These are phyloP conservation scores for Umbellularia californica DNA, from an alignment of 164 flowering plant species.

Conservation along the genomic window DNA sequence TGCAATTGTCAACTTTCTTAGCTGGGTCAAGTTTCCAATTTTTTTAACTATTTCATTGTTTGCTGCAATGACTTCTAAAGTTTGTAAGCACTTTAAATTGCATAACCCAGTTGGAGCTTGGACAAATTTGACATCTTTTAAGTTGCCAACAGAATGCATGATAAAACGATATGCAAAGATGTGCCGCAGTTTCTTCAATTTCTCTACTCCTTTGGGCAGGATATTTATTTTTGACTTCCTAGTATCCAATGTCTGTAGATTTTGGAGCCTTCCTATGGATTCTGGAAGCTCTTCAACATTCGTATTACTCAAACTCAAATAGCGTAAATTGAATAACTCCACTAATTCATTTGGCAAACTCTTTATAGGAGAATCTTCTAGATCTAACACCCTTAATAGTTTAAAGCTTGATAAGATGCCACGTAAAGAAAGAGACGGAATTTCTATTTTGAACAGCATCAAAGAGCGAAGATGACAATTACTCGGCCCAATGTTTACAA, in stretches of 20 bases:
- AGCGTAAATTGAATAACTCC: neutral
- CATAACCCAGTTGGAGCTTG: neutral
- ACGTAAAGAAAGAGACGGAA: neutral
- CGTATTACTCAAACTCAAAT: neutral
- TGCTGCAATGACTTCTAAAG: neutral
- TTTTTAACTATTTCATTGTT: neutral
- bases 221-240: neutral
- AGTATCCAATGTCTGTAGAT: neutral
- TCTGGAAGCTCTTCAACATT: neutral
- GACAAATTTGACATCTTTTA: neutral
- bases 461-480: neutral
- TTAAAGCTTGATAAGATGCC: neutral
- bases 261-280: neutral
- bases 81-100: neutral
- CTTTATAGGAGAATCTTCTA: neutral
- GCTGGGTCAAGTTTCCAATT: neutral
- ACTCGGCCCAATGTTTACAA: neutral
- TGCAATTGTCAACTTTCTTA: neutral
- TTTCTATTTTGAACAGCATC: neutral
- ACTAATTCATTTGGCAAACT: neutral
- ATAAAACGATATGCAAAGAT: neutral
- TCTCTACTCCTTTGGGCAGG: neutral
- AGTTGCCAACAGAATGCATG: neutral
- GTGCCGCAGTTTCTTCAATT: neutral
- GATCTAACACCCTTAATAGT: neutral